A percentile compares a stretch with the other conserved stretches of the same genome.
These are phyloP conservation scores for Phytophthora citricola DNA, from an alignment of 352 stramenopile species.

Conservation along the genomic window DNA sequence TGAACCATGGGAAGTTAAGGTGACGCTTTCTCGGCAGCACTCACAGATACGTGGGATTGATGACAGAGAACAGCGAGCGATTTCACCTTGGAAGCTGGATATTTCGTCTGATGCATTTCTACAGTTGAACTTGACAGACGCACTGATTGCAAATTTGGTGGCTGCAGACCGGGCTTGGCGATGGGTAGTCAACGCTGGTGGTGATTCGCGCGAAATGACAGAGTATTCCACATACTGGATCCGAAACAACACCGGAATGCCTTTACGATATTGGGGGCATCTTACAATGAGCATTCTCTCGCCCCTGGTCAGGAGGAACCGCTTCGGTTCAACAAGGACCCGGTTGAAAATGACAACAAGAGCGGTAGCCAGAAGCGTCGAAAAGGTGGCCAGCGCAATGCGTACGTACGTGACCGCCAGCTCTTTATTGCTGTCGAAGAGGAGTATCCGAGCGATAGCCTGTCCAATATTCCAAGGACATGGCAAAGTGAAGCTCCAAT, in stretches of 20 bases:
- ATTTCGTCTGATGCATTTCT: slow-evolving; percentile 71
- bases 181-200: slow-evolving; percentile 76
- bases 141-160: slow-evolving; percentile 81
- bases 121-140: slow-evolving; percentile 84
- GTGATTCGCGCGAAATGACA: slow-evolving; percentile 72
- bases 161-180: slow-evolving; percentile 80
- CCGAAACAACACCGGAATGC: slow-evolving; percentile 84
- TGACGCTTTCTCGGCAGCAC: slow-evolving; percentile 47
- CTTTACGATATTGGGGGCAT: slow-evolving; percentile 76
- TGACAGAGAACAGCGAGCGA: slow-evolving; percentile 19
- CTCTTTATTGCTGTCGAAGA: slow-evolving; percentile 82
- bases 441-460: slow-evolving; percentile 35
- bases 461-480: slow-evolving; percentile 41
- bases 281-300: slow-evolving; percentile 63
- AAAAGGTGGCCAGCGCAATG: slow-evolving; percentile 26
- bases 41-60: slow-evolving; percentile 21
- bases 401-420: slow-evolving; percentile 44
- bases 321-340: slow-evolving; percentile 55
- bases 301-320: slow-evolving; percentile 66
- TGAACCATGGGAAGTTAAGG: slow-evolving; percentile 75
- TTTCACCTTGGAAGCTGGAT: slow-evolving; percentile 59
- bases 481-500: slow-evolving; percentile 85
- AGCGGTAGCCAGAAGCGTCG: slow-evolving; percentile 14
- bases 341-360: slow-evolving; percentile 2
- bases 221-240: slow-evolving; percentile 91